These are phyloP conservation scores for Plasmodium coatneyi DNA, from an alignment of 169 alveolate genomes.

Conservation along the genomic window DNA sequence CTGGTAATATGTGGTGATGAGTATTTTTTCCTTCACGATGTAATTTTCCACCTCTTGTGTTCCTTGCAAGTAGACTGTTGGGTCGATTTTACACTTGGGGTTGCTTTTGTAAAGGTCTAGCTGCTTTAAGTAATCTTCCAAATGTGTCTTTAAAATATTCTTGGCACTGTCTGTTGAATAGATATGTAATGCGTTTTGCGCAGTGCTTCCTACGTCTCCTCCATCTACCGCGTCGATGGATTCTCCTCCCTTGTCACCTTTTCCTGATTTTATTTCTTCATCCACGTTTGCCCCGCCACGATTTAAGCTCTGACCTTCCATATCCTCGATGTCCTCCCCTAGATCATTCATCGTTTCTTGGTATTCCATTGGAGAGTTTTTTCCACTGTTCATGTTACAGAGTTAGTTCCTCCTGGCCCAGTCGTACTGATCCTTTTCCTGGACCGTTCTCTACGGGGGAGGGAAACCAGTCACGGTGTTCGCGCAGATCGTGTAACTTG, in stretches of 20 bases:
- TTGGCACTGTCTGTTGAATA: not conserved
- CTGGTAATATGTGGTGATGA: conserved; percentile 22
- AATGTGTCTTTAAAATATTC: conserved; percentile 5
- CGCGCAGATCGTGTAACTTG: not conserved
- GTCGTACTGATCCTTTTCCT: not conserved
- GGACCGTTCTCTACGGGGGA: not conserved
- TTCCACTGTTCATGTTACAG: not conserved
- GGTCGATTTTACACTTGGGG: conserved; percentile 34
- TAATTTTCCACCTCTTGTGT: conserved; percentile 45
- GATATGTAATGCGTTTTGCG: not conserved
- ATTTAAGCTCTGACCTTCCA: not conserved
- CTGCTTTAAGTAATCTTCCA: conserved; percentile 10
- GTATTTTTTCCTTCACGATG: conserved; percentile 31
- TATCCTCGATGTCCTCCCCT: conserved; percentile 8
- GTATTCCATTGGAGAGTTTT: not conserved
- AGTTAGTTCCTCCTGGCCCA: not conserved
- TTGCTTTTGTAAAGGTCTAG: conserved; percentile 12
- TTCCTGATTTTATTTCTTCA: not conserved
- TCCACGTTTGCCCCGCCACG: not conserved
- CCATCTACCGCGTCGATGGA: not conserved
- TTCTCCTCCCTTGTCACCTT: not conserved
- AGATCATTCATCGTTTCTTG: conserved; percentile 24
- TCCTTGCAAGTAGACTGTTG: conserved; percentile 7
- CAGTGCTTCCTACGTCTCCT: not conserved
- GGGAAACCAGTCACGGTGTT: not conserved